Evolutionary conservation across 257 asterid species (phyloP).

Genomic region (Salvia rosmarinus): DNA sequence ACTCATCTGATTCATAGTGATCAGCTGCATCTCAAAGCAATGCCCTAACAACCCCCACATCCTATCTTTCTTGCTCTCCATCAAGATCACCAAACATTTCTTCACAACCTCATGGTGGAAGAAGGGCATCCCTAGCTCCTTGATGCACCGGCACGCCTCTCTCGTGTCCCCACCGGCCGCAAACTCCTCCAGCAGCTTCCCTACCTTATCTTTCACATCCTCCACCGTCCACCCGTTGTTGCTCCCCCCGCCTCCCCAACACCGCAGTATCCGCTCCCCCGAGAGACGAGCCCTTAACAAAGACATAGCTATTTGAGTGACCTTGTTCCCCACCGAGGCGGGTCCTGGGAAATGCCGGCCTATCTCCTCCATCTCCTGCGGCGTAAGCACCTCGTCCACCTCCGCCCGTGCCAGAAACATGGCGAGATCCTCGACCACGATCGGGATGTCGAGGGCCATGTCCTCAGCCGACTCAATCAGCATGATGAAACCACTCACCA

Average conservation of each 20-base stretch:
- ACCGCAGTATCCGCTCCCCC: constrained; percentile 82
- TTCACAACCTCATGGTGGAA: constrained; percentile 95
- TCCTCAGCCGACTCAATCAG: constrained; percentile 88
- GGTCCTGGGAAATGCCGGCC: constrained; percentile 56
- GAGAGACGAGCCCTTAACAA: constrained; percentile 75
- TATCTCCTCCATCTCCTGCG: constrained; percentile 82
- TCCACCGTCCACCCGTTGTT: constrained; percentile 73
- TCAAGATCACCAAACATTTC: constrained; percentile 62
- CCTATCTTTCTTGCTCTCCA: constrained; percentile 75
- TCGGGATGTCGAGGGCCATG: constrained; percentile 78
- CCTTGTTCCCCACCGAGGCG: constrained; percentile 65
- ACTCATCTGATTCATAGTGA: constrained; percentile 77
- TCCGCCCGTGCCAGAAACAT: constrained; percentile 83
- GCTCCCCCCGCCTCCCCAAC: constrained; percentile 90
- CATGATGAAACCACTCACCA: constrained; percentile 70
- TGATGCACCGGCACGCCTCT: constrained; percentile 89
- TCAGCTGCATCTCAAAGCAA: constrained; percentile 74
- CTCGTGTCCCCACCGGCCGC: constrained; percentile 79
- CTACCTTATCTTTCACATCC: constrained; percentile 83
- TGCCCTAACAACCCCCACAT: constrained; percentile 65
- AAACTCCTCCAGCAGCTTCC: constrained; percentile 68
- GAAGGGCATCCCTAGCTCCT: constrained; percentile 91
- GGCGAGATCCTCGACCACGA: constrained; percentile 80
- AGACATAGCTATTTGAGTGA: constrained; percentile 67
- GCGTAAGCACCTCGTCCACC: constrained; percentile 86